Evolutionary conservation across 345 rosid genomes (phyloP).

Genomic region (Dipteronia dyeriana): DNA sequence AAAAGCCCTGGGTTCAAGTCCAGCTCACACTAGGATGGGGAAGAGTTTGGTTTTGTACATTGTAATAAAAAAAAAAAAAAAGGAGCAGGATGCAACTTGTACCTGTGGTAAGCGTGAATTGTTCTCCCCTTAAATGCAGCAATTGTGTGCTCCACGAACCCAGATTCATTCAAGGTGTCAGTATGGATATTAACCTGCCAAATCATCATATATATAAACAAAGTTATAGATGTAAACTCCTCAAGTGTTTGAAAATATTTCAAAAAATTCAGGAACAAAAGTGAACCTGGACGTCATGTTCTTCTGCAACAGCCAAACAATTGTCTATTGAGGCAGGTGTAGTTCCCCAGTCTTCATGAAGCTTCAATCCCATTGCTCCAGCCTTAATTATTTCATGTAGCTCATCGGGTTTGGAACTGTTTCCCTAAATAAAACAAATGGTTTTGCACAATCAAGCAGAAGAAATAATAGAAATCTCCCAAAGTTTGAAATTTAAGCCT

Average conservation of each 20-base stretch:
- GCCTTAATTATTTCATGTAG: constrained; percentile 76
- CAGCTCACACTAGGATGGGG: not conserved
- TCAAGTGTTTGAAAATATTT: not conserved
- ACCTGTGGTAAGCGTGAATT: constrained; percentile 97
- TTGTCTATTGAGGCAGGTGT: constrained; percentile 95
- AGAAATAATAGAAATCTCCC: constrained; percentile 1
- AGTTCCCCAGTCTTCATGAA: constrained; percentile 99
- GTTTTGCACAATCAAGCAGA: constrained; percentile 1
- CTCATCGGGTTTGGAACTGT: constrained; percentile 71
- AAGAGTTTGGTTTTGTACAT: not conserved
- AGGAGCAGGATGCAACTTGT: constrained; percentile 17
- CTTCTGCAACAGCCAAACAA: constrained; percentile 82
- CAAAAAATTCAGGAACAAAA: constrained; percentile 1
- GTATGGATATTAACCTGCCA: constrained; percentile 94
- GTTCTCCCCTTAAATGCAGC: constrained; percentile 89
- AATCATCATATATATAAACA: constrained; percentile 11
- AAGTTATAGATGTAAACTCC: not conserved
- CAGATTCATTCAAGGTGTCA: constrained; percentile 94
- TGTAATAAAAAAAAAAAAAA: too few relatives aligned
- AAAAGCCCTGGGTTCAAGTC: too few relatives aligned
- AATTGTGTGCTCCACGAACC: constrained; percentile 93
- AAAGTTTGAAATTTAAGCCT: constrained; percentile 13
- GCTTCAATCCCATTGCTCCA: constrained; percentile 98
- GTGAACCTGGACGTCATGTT: constrained; percentile 72
- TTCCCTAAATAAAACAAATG: constrained; percentile 57